Conservation (phyloP, 176 grass and related monocot species). For the Phoenix roebelenii region DNA sequence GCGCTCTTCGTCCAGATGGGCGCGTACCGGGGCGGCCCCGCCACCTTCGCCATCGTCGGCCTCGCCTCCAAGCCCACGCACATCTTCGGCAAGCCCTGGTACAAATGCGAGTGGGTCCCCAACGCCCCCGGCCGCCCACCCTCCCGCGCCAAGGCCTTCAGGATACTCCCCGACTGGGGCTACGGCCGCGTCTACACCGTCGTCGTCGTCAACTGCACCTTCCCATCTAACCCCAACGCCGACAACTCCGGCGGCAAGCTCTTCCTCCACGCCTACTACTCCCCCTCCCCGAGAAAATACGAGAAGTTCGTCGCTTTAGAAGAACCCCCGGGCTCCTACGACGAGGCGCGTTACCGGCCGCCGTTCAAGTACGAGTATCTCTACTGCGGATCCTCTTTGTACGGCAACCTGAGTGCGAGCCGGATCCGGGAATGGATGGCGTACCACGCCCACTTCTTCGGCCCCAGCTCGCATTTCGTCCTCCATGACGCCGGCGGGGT, state of each 20-base stretch:
- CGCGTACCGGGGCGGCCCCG: no score
- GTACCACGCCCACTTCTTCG: slow-evolving; percentile 77
- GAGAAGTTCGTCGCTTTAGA: slow-evolving; percentile 74
- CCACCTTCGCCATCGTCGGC: no score
- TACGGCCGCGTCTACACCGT: slow-evolving; percentile 87
- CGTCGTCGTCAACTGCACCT: slow-evolving; percentile 89
- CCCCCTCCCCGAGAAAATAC: slow-evolving; percentile 54
- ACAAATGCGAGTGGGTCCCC: slow-evolving; percentile 30
- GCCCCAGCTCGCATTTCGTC: slow-evolving; percentile 70
- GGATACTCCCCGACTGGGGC: slow-evolving; percentile 91
- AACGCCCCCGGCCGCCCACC: slow-evolving; percentile 25
- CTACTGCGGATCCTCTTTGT: slow-evolving; percentile 89
- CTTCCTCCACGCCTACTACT: slow-evolving; percentile 85
- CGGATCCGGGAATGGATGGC: slow-evolving; percentile 78
- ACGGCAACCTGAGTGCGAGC: slow-evolving; percentile 56
- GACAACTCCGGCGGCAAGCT: slow-evolving; percentile 65
- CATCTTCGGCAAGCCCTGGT: no score
- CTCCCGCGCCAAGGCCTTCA: slow-evolving; percentile 66
- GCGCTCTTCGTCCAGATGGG: no score
- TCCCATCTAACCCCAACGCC: slow-evolving; percentile 62
- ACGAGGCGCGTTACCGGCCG: slow-evolving; percentile 34
- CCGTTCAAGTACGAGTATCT: slow-evolving; percentile 82
- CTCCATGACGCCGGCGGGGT: slow-evolving; percentile 75
- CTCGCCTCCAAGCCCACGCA: no score
- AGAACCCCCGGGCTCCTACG: slow-evolving; percentile 57